Evolutionary conservation across 345 rosid genomes (phyloP), one percentile per base, ranked within the genome.

Genomic region (Boechera retrofracta): DNA sequence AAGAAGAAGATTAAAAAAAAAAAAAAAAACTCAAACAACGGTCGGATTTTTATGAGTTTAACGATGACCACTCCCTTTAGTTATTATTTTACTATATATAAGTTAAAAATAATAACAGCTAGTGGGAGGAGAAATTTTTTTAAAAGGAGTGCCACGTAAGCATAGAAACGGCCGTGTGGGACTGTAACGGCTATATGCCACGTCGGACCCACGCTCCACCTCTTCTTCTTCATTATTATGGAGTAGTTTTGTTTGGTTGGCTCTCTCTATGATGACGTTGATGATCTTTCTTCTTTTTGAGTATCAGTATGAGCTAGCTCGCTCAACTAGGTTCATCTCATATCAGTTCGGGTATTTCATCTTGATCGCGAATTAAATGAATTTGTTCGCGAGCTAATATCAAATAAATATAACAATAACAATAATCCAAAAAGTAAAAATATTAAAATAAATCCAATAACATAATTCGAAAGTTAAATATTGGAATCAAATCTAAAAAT

Each of bases 161-260:
- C 47, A 52, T 39, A 1, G 1, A 35, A 78, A 72, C 69, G 77
- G 73, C 68, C 62, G 42, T 48, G 67, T 64, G 65, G 35, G 67
- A 38, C 56, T 66, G 38, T 66, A 78, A 78, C 81, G 81, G 81
- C 81, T 78, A 78, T 31, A 57, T 66, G 81, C 77, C 77, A 72
- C 81, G 74, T 67, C 54, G 81, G 81, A 78, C 69, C 56, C 51
- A 72, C 81, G 81, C 81, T 78, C 81, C 65, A 55, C 64, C 61
- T 72, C 71, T 18, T 65, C 24, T 38, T 8, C 10, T 36, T 36
- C 7, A 3, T 7, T 36, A 7, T 38, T 7, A 32, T 69, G 26
- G 68, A 39, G 15, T 26, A 3, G 15, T 4, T 16, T 5, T 2
- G 55, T 57, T 61, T 61, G 63, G 42, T 76, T 71, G 59, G n/a